Conservation (phyloP, 1,284 basidiomycete species). For the Malassezia japonica region DNA sequence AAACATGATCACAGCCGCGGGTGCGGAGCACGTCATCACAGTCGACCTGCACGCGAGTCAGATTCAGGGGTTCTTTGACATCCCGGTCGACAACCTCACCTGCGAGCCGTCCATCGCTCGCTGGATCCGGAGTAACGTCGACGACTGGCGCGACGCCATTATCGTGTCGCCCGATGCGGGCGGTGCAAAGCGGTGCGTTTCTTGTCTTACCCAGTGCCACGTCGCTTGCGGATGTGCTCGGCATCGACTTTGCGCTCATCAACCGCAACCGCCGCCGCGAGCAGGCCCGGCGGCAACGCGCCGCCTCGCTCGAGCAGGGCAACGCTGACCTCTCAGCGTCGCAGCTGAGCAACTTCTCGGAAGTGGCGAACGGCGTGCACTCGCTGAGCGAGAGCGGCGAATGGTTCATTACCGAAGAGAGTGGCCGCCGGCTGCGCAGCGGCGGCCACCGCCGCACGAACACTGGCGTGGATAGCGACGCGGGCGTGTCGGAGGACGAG, state of each 20-base stretch:
- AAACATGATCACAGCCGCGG: constrained; percentile 91
- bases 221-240: constrained; percentile 86
- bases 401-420: constrained; percentile 44
- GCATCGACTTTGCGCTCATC: constrained; percentile 91
- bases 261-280: constrained; percentile 63
- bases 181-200: constrained; percentile 76
- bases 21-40: constrained; percentile 96
- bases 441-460: constrained; percentile 23
- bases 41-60: constrained; percentile 97
- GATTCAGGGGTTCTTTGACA: constrained; percentile 98
- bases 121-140: constrained; percentile 73
- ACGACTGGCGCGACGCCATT: constrained; percentile 77
- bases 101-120: constrained; percentile 39
- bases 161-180: constrained; percentile 96
- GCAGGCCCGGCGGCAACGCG: constrained; percentile 32
- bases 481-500: constrained; percentile 45
- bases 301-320: constrained; percentile 24
- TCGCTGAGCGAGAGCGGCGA: constrained; percentile 48
- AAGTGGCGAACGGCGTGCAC: constrained; percentile 47
- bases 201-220: constrained; percentile 59
- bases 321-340: constrained; percentile 6
- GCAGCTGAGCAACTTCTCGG: constrained; percentile 2
- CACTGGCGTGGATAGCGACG: constrained; percentile 11
- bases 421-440: constrained; percentile 31
- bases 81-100: constrained; percentile 79